Base-by-base conservation (phyloP, 305 asterid genomes). In the Caryopteris hybrid region DNA sequence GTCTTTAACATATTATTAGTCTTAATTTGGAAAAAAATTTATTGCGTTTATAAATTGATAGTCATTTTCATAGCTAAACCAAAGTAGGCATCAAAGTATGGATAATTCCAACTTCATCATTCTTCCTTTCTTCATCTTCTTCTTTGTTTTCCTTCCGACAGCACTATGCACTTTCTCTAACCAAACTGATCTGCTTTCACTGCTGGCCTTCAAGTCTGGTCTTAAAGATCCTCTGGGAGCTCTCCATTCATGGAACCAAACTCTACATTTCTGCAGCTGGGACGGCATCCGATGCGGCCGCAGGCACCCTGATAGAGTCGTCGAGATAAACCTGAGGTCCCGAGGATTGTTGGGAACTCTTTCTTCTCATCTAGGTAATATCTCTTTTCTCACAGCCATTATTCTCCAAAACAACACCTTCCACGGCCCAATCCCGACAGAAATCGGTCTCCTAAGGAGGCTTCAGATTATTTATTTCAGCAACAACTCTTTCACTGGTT, bases 261-360 rank as follows among this genome's bases (percentile, higher is more conserved):
- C 69, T 2, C 47, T 33, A 23, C 59, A 50, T 13, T 18, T 64
- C 21, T 64, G 69, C 59, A 64, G 59, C 46, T 64, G 69, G 69
- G 9, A 3, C 1, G 69, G 59, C 58, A 12, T 64, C 47, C 21
- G 6, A 12, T 64, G 69, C 59, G 18, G 59, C 46, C n/a, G 48
- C 12, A 13, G 39, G 6, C 20, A 61, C 20, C 53, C 5, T 3
- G 22, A 6, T 18, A 2, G 69, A 1, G 69, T 45, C 22, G 59
- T 48, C 21, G 33, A 18, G 2, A 2, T 64, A 11, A 17, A 12
- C 59, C 4, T 47, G 48, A 1, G 8, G 9, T 47, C 69, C 4
- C 69, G 0, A 64, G 69, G 33, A 4, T n/a, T 64, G 34, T 13
- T 64, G 18, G 59, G 69, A 31, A 8, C 0, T 21, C 69, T 64